These are phyloP conservation scores for Iris pallida DNA, from an alignment of 116 monocot genomes.

Conservation along the genomic window DNA sequence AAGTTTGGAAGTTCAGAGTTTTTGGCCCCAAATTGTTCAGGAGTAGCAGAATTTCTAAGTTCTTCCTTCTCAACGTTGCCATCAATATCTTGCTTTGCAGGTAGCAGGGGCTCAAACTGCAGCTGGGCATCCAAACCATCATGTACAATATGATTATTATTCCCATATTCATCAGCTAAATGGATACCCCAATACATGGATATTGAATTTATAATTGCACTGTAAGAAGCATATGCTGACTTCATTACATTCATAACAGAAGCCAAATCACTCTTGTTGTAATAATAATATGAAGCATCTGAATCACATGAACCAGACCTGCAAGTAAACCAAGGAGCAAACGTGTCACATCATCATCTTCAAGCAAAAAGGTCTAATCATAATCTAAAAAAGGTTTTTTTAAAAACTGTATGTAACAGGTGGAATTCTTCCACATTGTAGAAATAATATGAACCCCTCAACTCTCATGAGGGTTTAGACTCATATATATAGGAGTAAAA, in stretches of 20 bases:
- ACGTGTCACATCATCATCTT: too few species aligned
- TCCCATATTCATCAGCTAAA: conserved; percentile 9
- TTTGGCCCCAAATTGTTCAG: conserved; percentile 6
- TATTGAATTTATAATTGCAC: conserved; percentile 48
- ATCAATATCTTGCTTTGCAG: conserved; percentile 11
- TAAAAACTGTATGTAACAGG: too few species aligned
- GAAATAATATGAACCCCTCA: too few species aligned
- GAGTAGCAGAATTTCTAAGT: conserved; percentile 9
- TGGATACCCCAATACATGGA: conserved; percentile 28
- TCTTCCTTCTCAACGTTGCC: conserved; percentile 5
- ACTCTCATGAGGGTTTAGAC: too few species aligned
- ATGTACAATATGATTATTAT: conserved; percentile 3
- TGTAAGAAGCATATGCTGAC: conserved; percentile 34
- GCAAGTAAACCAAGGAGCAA: conserved; percentile 22
- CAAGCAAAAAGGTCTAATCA: too few species aligned
- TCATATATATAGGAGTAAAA: too few species aligned
- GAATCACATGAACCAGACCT: conserved; percentile 64
- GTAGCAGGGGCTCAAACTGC: not conserved
- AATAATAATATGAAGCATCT: conserved; percentile 52
- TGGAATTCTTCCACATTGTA: too few species aligned
- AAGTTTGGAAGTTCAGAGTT: conserved; percentile 5
- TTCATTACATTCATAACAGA: conserved; percentile 48
- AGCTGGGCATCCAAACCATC: conserved; percentile 10
- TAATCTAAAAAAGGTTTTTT: too few species aligned
- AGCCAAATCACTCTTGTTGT: conserved; percentile 53